Percentiles rank a stretch among this genome's conserved stretches.
Conservation (phyloP, 352 stramenopile species). For the Bremia lactucae region DNA sequence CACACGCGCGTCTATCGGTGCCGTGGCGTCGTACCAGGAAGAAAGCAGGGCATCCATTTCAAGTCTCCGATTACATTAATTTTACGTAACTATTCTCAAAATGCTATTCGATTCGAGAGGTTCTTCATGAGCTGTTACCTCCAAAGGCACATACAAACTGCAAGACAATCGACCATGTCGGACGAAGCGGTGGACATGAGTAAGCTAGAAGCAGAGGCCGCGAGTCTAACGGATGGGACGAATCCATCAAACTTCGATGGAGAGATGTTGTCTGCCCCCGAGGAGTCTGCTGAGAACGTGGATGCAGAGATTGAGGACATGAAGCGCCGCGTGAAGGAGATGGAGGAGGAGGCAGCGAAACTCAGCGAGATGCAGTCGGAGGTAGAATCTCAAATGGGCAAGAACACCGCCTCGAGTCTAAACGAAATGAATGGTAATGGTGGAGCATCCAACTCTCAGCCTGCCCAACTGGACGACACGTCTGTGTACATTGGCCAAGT, state of each 20-base stretch:
- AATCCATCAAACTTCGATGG: conserved; percentile 8
- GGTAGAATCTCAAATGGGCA: conserved; percentile 69
- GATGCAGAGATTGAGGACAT: conserved; percentile 79
- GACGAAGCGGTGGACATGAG: conserved; percentile 39
- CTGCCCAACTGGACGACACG: conserved; percentile 51
- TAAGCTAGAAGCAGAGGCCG: conserved; percentile 41
- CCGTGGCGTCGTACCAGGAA: conserved; percentile 25
- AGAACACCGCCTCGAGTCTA: conserved; percentile 35
- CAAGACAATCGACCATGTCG: conserved; percentile 20
- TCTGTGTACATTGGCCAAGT: conserved; percentile 95
- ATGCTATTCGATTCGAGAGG: too few species aligned
- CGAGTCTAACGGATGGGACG: conserved; percentile 18
- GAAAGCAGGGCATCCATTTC: conserved; percentile 17
- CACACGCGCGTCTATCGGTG: conserved; percentile 18
- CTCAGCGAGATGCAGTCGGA: conserved; percentile 79
- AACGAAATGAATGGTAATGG: conserved; percentile 27
- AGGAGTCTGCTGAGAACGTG: conserved; percentile 27
- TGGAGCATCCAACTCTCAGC: conserved; percentile 12
- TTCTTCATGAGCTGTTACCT: too few species aligned
- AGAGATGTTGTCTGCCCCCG: not conserved
- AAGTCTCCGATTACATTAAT: not conserved
- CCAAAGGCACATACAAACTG: conserved; percentile 17
- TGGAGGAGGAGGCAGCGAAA: conserved; percentile 78
- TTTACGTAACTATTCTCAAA: not conserved
- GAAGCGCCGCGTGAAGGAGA: conserved; percentile 72